These are phyloP conservation scores for Camellia oleifera DNA, from an alignment of 179 eudicot species.

Conservation along the genomic window DNA sequence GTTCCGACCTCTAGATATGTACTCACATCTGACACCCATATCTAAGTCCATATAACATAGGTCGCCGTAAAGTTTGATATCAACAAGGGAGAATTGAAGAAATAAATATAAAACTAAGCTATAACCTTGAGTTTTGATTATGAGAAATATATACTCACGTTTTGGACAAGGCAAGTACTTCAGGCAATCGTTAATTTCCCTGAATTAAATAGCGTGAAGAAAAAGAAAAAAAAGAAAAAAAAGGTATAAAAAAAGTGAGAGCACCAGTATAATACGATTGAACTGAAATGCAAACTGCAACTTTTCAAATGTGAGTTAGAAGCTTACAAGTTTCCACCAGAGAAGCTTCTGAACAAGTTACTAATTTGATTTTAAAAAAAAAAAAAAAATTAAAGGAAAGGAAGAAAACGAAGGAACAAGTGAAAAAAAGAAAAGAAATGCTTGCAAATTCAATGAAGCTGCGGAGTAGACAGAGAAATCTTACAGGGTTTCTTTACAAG, in stretches of 20 bases:
- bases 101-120: no score
- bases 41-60: no score
- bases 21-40: no score
- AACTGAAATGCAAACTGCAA: neutral
- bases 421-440: neutral
- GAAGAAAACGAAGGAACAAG: neutral
- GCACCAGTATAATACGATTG: neutral
- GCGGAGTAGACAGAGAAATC: neutral
- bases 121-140: no score
- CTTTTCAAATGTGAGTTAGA: neutral
- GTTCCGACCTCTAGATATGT: no score
- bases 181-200: neutral
- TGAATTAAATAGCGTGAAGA: neutral
- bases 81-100: no score
- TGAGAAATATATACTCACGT: conserved; percentile 24
- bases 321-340: conserved; percentile 2
- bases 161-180: neutral
- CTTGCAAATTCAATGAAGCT: neutral
- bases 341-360: conserved; percentile 8
- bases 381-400: no score
- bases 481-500: conserved; percentile 33
- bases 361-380: neutral
- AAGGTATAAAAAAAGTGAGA: neutral
- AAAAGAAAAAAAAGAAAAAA: neutral
- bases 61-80: no score